A percentile compares a stretch with the other conserved stretches of the same genome.
Conservation (phyloP, 2,329 filamentous ascomycete genomes). For the Ilyonectria sp. region DNA sequence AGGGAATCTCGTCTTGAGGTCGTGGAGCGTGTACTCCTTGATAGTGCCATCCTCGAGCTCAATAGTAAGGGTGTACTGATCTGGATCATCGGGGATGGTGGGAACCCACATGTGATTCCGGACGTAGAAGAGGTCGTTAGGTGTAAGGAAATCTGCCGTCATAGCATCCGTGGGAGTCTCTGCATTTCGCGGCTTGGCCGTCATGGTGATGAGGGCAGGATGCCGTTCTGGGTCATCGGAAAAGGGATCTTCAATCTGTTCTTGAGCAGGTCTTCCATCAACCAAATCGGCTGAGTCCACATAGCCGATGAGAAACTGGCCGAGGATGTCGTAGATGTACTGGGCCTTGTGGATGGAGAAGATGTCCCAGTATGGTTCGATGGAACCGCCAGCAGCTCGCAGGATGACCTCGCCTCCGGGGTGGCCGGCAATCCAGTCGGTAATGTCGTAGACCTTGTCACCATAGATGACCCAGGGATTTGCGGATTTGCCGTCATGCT, state of each 20-base stretch:
- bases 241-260: constrained; percentile 74
- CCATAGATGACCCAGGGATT: constrained; percentile 76
- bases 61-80: constrained; percentile 64
- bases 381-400: constrained; percentile 73
- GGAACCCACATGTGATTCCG: constrained; percentile 78
- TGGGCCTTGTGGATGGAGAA: constrained; percentile 78
- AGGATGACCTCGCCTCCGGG: constrained; percentile 79
- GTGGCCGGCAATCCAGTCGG: constrained; percentile 76
- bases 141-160: constrained; percentile 66
- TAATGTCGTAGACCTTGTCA: constrained; percentile 79
- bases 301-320: constrained; percentile 75
- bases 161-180: constrained; percentile 69
- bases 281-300: constrained; percentile 72
- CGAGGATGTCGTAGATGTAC: constrained; percentile 75
- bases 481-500: constrained; percentile 66
- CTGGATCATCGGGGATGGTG: constrained; percentile 55
- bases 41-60: constrained; percentile 70
- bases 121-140: constrained; percentile 71
- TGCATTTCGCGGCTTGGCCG: constrained; percentile 72
- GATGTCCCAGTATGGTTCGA: constrained; percentile 80
- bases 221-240: constrained; percentile 68
- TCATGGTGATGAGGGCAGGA: constrained; percentile 65
- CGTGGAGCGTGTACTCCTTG: constrained; percentile 67
- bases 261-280: constrained; percentile 67
- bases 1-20: constrained; percentile 68